Evolutionary conservation across 768 basidiomycete genomes (phyloP).

Genomic region (Rhizopogon vulgaris): DNA sequence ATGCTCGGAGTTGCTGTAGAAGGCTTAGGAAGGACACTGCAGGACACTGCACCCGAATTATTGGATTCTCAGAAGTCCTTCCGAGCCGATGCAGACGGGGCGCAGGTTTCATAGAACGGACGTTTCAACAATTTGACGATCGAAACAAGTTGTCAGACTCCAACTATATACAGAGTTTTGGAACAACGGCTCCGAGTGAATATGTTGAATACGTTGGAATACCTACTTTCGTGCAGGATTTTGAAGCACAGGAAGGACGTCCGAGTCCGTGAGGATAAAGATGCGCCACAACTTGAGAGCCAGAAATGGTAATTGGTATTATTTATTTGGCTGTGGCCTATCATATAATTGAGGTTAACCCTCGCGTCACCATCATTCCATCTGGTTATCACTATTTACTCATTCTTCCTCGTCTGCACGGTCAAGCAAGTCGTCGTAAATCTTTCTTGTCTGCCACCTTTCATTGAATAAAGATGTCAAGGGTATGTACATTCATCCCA

Average conservation of each 20-base stretch:
- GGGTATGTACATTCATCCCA: slow-evolving; percentile 12
- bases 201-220: no score
- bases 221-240: no score
- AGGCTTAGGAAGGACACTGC: no score
- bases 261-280: no score
- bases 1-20: not conserved
- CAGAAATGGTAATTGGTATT: no score
- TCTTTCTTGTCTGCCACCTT: not conserved
- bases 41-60: not conserved
- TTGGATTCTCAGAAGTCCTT: not conserved
- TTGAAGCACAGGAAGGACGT: no score
- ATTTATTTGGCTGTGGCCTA: not conserved
- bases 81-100: not conserved
- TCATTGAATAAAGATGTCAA: slow-evolving; percentile 21
- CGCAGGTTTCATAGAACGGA: not conserved
- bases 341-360: slow-evolving; percentile 9
- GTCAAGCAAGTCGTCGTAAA: not conserved
- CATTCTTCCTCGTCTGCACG: not conserved
- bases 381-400: not conserved
- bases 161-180: no score
- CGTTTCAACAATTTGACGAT: no score
- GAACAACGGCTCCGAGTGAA: no score
- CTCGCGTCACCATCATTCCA: not conserved
- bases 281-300: no score
- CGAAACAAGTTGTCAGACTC: no score